Evolutionary conservation across 768 basidiomycete genomes (phyloP), one percentile per base, ranked within the genome.

Genomic region (Xerocomellus amylosporus): DNA sequence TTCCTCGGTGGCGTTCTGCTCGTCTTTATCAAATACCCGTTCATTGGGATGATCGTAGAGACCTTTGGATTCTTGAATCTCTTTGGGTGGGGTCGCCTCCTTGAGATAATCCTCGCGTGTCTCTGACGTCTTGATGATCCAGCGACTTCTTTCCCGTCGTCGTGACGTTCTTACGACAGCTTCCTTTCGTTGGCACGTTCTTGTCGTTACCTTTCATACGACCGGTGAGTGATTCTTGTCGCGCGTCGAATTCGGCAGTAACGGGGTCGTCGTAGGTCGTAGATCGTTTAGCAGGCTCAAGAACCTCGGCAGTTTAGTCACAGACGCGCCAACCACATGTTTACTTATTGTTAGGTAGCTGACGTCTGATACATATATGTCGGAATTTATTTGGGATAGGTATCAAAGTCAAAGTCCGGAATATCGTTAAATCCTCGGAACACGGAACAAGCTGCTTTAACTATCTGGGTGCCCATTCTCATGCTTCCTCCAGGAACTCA

Each of bases 121-220:
- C 30, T 43, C 53, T 63, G 30, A 58, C 44, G 30, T n/a, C 4
- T 49, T 22, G 13, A 17, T 9, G 12, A 30, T 38, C 43, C 74
- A 98, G 96, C 42, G 96, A 98, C 74, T 99, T 99, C 79, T 98
- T 98, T 83, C 97, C 97, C 7, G 97, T 98, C 56, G 88, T 99
- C 51, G 77, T 99, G 46, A 94, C 93, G n/a, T 98, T 98, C 79
- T 74, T 98, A 58, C 82, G 95, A 52, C 96, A 98, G 74, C 70
- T 98, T 43, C 96, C 97, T 5, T 85, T 97, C 59, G 80, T 99
- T 53, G 96, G 97, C 26, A 91, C 85, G 0, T 71, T 90, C 58
- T 73, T 99, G 45, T 88, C 89, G 5, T 67, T 98, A 58, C 95
- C 97, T 1, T 95, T 90, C 68, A 85, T 98, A 64, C 78, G 90